phyloP scores from a whole-genome alignment of 2,329 filamentous ascomycete species.

The Torrubiellomyces zombiae region DNA sequence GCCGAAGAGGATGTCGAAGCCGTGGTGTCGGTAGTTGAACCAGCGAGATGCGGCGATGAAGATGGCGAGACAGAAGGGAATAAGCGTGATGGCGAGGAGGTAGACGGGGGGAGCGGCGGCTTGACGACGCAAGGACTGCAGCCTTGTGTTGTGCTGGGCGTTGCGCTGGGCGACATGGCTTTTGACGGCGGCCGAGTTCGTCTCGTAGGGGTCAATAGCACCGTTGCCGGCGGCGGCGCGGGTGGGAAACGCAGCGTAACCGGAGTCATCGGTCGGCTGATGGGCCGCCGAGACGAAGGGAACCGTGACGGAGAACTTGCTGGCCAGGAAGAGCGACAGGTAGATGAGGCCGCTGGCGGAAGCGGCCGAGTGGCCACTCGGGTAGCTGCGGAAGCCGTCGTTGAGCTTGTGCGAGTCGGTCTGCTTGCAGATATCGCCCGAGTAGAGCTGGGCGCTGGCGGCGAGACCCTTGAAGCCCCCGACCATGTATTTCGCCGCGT shows the following conservation, averaged over 20 bases:
- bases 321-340: conserved; percentile 71
- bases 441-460: conserved; percentile 51
- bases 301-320: conserved; percentile 60
- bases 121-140: conserved; percentile 38
- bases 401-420: conserved; percentile 42
- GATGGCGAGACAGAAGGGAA: conserved; percentile 58
- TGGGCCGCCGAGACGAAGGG: conserved; percentile 41
- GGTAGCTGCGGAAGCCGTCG: conserved; percentile 73
- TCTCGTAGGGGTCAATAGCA: conserved; percentile 17
- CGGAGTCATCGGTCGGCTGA: conserved; percentile 23
- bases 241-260: conserved; percentile 58
- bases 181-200: conserved; percentile 12
- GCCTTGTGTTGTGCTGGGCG: conserved; percentile 14
- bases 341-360: conserved; percentile 71
- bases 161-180: conserved; percentile 9
- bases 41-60: conserved; percentile 78
- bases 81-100: conserved; percentile 50
- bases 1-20: conserved; percentile 85
- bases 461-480: conserved; percentile 39
- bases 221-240: conserved; percentile 35
- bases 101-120: conserved; percentile 72
- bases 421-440: conserved; percentile 59
- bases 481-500: conserved; percentile 42
- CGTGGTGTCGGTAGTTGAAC: conserved; percentile 78
- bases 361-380: conserved; percentile 39